Evolutionary conservation across 208 protist genomes (phyloP).

Genomic region (Trypanosomatidae sp.): DNA sequence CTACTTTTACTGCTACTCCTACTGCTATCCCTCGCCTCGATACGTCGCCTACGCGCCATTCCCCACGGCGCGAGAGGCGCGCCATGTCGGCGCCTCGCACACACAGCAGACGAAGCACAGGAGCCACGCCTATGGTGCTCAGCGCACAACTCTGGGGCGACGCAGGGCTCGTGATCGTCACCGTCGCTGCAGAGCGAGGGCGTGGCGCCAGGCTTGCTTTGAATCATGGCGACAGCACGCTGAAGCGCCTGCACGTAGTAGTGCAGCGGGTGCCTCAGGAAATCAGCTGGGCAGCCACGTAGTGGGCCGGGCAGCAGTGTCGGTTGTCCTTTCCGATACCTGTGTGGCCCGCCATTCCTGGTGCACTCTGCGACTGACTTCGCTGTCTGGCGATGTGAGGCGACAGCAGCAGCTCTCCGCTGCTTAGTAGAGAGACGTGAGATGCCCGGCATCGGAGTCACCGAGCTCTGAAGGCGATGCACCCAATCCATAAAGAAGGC

Average conservation of each 20-base stretch:
- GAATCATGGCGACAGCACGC: background rate
- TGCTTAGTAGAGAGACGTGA: background rate
- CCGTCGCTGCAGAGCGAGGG: background rate
- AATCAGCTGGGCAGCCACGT: background rate
- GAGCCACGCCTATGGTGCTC: background rate
- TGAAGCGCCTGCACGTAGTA: constrained; percentile 7
- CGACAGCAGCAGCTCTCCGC: background rate
- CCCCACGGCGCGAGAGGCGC: background rate
- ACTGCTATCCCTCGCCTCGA: background rate
- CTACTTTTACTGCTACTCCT: background rate
- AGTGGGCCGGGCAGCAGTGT: background rate
- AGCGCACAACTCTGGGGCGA: background rate
- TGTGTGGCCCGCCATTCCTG: background rate
- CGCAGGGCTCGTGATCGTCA: background rate
- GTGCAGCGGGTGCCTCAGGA: constrained; percentile 3
- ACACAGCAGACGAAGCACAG: background rate
- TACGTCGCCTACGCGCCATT: background rate
- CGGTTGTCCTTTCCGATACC: background rate
- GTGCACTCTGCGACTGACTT: background rate
- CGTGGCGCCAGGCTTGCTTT: background rate
- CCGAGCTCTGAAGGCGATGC: background rate
- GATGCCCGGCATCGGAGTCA: background rate
- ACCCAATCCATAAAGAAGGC: constrained; percentile 19
- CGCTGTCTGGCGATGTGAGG: background rate
- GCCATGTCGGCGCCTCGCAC: background rate